Conservation (phyloP, 2,329 filamentous ascomycete species). For the Calonectria montana region DNA sequence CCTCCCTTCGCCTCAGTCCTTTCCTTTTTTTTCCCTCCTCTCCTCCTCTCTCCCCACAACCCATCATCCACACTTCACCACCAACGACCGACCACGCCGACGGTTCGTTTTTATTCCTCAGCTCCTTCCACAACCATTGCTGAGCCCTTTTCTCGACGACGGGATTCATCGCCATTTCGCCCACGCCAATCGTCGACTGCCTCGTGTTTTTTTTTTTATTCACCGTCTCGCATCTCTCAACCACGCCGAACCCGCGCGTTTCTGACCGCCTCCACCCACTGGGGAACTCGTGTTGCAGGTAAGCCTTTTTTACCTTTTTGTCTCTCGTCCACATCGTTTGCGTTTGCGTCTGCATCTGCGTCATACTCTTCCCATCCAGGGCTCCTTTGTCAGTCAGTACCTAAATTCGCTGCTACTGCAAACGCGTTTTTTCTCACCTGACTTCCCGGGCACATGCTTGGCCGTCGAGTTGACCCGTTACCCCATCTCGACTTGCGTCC, state of each 20-base stretch:
- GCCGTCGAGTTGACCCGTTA: slow-evolving; percentile 24
- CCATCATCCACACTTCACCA: slow-evolving; percentile 29
- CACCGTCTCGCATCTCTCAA: slow-evolving; percentile 20
- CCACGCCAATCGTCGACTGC: slow-evolving; percentile 16
- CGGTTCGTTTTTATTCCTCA: slow-evolving; percentile 6
- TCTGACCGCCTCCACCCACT: slow-evolving; percentile 39
- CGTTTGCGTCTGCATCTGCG: neutral
- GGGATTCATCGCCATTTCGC: neutral
- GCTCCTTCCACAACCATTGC: neutral
- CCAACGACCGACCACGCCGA: slow-evolving; percentile 17
- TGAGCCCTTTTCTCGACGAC: slow-evolving; percentile 17
- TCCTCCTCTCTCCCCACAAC: slow-evolving; percentile 32
- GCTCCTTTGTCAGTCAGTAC: neutral
- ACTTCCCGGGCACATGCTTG: slow-evolving; percentile 9
- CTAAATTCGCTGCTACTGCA: slow-evolving; percentile 11
- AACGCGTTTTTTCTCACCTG: slow-evolving; percentile 11
- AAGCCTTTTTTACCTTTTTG: slow-evolving; percentile 19
- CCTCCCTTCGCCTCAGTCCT: slow-evolving; percentile 31
- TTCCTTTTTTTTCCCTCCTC: slow-evolving; percentile 33
- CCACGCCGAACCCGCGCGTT: slow-evolving; percentile 35
- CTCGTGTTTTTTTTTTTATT: slow-evolving; percentile 2
- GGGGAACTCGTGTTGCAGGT: slow-evolving; percentile 36
- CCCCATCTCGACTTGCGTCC: slow-evolving; percentile 33
- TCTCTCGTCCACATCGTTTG: neutral
- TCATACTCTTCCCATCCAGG: neutral